A percentile compares a stretch with the other conserved stretches of the same genome.
phyloP scores from a whole-genome alignment of 2,329 filamentous ascomycete genomes.

The Talaromyces sp. region DNA sequence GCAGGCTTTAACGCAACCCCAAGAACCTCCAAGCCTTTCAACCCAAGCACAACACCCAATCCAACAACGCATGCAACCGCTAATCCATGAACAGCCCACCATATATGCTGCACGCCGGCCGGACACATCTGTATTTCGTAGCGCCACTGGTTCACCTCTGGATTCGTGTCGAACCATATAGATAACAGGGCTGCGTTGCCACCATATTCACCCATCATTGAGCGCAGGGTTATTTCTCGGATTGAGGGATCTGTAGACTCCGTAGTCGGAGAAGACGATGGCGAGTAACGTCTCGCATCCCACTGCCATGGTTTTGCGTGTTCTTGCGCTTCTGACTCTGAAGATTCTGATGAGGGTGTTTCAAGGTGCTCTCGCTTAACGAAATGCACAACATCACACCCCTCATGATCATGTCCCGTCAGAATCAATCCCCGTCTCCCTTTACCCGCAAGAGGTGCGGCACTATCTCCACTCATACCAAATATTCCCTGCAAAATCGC shows the following conservation, averaged over 20 bases:
- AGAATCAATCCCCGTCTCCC: slow-evolving; percentile 76
- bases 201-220: slow-evolving; percentile 97
- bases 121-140: slow-evolving; percentile 76
- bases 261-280: not conserved
- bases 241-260: slow-evolving; percentile 46
- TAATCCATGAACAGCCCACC: slow-evolving; percentile 85
- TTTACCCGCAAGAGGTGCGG: slow-evolving; percentile 55
- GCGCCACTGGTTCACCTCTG: slow-evolving; percentile 65
- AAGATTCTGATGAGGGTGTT: not conserved
- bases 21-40: not conserved
- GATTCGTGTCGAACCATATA: slow-evolving; percentile 75
- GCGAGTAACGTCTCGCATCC: slow-evolving; percentile 34
- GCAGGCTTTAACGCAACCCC: not conserved
- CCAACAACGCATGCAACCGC: slow-evolving; percentile 53
- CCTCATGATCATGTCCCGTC: slow-evolving; percentile 92
- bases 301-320: slow-evolving; percentile 28
- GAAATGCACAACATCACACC: slow-evolving; percentile 86
- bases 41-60: slow-evolving; percentile 17
- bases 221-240: slow-evolving; percentile 86
- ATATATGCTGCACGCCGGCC: slow-evolving; percentile 82
- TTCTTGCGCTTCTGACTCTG: slow-evolving; percentile 14
- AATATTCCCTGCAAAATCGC: slow-evolving; percentile 82
- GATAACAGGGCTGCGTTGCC: slow-evolving; percentile 87
- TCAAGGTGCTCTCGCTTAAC: slow-evolving; percentile 55
- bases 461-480: slow-evolving; percentile 66